Percentiles rank a stretch among this genome's conserved stretches.
Conservation (phyloP, 2,329 filamentous ascomycete genomes). For the Hymenoscyphus linearis region DNA sequence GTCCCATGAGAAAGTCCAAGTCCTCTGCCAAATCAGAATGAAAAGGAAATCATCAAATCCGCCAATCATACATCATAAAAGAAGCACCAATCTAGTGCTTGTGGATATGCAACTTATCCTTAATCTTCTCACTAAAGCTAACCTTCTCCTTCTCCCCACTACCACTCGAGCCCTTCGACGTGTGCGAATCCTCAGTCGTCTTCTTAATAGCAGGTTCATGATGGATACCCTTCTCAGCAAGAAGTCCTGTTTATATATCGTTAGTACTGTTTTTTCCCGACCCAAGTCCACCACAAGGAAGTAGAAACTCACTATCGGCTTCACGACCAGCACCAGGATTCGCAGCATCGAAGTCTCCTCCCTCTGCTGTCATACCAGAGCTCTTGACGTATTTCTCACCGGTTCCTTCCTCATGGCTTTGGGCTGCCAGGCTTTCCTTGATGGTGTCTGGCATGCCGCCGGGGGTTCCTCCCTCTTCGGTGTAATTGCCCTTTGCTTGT, state of each 20-base stretch:
- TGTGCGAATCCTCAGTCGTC: not conserved
- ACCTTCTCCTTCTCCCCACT: constrained; percentile 30
- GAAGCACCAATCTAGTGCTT: not conserved
- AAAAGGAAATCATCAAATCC: not conserved
- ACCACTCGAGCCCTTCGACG: constrained; percentile 18
- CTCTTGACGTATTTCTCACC: constrained; percentile 54
- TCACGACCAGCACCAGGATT: constrained; percentile 60
- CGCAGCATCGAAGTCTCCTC: constrained; percentile 61
- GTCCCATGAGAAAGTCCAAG: not conserved
- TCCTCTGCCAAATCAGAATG: not conserved
- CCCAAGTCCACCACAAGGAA: not conserved
- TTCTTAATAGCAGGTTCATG: constrained; percentile 14
- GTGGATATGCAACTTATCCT: constrained; percentile 56
- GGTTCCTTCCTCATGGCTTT: constrained; percentile 41
- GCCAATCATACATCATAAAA: not conserved
- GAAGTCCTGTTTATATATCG: constrained; percentile 39
- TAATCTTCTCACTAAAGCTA: constrained; percentile 59
- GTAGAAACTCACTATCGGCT: constrained; percentile 50
- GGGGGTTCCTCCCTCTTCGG: not conserved
- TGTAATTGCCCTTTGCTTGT: constrained; percentile 10
- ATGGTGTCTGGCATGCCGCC: constrained; percentile 8
- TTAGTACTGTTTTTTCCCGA: not conserved
- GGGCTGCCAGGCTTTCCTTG: constrained; percentile 14
- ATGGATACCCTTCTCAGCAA: constrained; percentile 48
- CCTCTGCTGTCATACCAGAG: constrained; percentile 56